Conservation (phyloP, 1,139 yeast genomes). For the Citeromyces siamensis region DNA sequence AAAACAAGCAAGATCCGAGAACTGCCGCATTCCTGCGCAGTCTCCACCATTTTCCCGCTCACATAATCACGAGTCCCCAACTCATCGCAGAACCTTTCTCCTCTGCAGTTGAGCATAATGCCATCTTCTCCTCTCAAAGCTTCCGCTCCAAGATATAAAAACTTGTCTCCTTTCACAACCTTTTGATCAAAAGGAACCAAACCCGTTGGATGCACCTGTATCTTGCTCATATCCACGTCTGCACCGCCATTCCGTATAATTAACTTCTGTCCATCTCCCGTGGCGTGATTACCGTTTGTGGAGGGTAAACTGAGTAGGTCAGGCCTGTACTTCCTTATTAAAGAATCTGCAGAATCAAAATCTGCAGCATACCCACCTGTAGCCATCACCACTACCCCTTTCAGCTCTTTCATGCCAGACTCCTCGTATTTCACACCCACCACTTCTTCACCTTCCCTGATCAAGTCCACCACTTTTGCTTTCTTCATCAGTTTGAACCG, state of each 20-base stretch:
- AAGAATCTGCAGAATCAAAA: slow-evolving; percentile 26
- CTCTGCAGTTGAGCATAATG: slow-evolving; percentile 45
- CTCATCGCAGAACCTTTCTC: slow-evolving; percentile 63
- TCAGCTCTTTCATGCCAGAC: slow-evolving; percentile 18
- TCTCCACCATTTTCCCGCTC: slow-evolving; percentile 8
- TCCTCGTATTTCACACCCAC: slow-evolving; percentile 37
- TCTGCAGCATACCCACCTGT: slow-evolving; percentile 73
- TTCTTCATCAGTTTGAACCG: slow-evolving; percentile 39
- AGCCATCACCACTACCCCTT: slow-evolving; percentile 57
- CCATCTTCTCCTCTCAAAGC: slow-evolving; percentile 15
- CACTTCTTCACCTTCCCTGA: slow-evolving; percentile 24
- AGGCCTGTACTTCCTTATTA: slow-evolving; percentile 45
- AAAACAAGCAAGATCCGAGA: slow-evolving; percentile 11
- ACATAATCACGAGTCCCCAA: slow-evolving; percentile 22
- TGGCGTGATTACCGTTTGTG: slow-evolving; percentile 66
- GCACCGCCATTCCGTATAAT: slow-evolving; percentile 43
- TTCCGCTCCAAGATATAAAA: slow-evolving; percentile 23
- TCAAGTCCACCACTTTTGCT: slow-evolving; percentile 42
- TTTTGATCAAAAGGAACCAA: slow-evolving; percentile 33
- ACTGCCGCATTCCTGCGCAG: slow-evolving; percentile 6
- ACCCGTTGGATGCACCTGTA: slow-evolving; percentile 80
- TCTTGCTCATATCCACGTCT: slow-evolving; percentile 62
- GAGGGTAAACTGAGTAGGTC: slow-evolving; percentile 53
- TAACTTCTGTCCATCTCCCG: slow-evolving; percentile 67
- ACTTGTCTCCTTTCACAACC: slow-evolving; percentile 29